Evolutionary conservation across 2,329 filamentous ascomycete species (phyloP), one percentile per base, ranked within the genome.

Genomic region (Aspergillus cejpii): DNA sequence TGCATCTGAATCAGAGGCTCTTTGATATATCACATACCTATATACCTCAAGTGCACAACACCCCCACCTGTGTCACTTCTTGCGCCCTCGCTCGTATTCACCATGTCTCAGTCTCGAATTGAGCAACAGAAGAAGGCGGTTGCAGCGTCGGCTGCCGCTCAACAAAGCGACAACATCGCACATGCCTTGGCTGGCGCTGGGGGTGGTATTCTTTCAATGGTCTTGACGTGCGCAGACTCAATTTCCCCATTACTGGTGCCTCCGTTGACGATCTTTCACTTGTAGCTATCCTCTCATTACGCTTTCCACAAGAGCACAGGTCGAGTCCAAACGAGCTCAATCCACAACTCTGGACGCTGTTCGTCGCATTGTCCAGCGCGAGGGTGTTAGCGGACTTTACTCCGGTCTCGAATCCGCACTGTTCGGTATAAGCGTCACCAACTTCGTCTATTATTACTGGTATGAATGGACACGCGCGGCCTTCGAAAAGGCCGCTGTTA

Each of bases 381-480:
- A 98, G 71, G 92, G 92, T 59, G 73, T 96, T 45, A 74, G 80
- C 2, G 92, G 92, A 24, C 81, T 98, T 27, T 98, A 97, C 66
- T 83, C 92, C 5, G 92, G 92, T 33, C 80, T 98, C 48, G 88
- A 94, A 68, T 94, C 87, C 51, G 92, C 92, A 41, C 77, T 98
- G 37, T 96, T 98, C 68, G 92, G 92, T 66, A 97, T 98, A 74
- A 92, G 86, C 68, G 84, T 98, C 57, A 98, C 92, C 59, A 98
- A 98, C 75, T 98, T 98, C 66, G 91, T 98, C 38, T 98, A 98
- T 77, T 98, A 98, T 74, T 98, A 97, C 77, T 98, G 80, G 91
- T 98, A 97, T 71, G 92, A 98, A 74, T 98, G 88, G 87, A 92
- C 89, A 51, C 83, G 90, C 47, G 78, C 84, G 40, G 85, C 85